phyloP scores from a whole-genome alignment of 2,329 filamentous ascomycete genomes.

The Nemania diffusa region DNA sequence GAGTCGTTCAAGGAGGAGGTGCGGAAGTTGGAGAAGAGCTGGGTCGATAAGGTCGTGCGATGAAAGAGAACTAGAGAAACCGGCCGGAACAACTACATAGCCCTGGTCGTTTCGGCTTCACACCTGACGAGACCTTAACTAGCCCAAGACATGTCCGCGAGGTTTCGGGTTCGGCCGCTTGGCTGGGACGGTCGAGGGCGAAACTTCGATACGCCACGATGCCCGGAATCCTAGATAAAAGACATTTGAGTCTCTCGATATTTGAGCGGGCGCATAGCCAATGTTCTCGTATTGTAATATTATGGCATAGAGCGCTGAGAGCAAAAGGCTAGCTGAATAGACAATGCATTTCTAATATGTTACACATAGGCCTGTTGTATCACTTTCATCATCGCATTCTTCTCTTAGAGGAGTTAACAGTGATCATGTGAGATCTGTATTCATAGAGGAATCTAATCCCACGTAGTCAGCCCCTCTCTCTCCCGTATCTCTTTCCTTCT shows the following conservation, averaged over 20 bases:
- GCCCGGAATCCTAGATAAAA: neutral
- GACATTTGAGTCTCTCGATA: constrained; percentile 13
- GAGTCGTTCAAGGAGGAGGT: constrained; percentile 92
- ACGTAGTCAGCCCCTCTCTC: constrained; percentile 35
- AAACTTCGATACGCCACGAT: constrained; percentile 5
- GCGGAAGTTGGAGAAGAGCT: constrained; percentile 82
- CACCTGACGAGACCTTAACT: neutral
- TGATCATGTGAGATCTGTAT: constrained; percentile 42
- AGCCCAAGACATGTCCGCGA: neutral
- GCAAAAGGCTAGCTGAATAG: constrained; percentile 42
- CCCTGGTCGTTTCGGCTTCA: neutral
- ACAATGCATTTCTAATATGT: constrained; percentile 33
- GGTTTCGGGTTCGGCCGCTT: neutral
- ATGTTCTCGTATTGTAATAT: constrained; percentile 44
- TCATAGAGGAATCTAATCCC: constrained; percentile 39
- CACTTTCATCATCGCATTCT: neutral
- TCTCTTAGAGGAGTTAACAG: neutral
- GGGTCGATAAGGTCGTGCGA: constrained; percentile 82
- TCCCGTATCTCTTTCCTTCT: constrained; percentile 21
- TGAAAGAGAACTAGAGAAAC: constrained; percentile 27
- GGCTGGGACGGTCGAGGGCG: neutral
- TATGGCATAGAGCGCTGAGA: constrained; percentile 46
- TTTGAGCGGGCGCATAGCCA: constrained; percentile 18
- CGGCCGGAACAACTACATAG: neutral
- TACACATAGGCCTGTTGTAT: constrained; percentile 3